Evolutionary conservation across 2,329 filamentous ascomycete genomes (phyloP).

Genomic region (Didymella glomerata): DNA sequence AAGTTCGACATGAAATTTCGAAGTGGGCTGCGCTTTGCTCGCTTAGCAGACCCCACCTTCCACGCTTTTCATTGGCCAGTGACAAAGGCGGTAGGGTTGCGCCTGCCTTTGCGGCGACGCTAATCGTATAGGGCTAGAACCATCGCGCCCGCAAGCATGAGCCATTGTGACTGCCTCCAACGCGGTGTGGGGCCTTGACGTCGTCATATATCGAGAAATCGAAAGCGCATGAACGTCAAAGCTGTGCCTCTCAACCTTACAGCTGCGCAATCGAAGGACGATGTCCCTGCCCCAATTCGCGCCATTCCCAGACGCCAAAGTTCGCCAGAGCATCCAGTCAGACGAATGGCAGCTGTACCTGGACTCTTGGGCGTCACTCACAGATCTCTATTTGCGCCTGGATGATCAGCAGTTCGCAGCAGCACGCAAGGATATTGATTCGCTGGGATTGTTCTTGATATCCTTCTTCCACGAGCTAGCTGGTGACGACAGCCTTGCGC

Average conservation of each 20-base stretch:
- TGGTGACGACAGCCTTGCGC: slow-evolving; percentile 37
- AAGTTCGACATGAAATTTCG: slow-evolving; percentile 24
- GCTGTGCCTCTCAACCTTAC: background rate
- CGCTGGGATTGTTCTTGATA: slow-evolving; percentile 69
- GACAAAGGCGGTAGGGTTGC: slow-evolving; percentile 1
- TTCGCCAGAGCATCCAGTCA: slow-evolving; percentile 71
- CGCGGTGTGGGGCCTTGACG: slow-evolving; percentile 19
- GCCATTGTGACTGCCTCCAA: slow-evolving; percentile 39
- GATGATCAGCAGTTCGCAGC: slow-evolving; percentile 64
- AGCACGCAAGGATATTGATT: slow-evolving; percentile 64
- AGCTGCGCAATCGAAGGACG: slow-evolving; percentile 10
- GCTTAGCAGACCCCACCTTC: background rate
- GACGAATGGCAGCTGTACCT: slow-evolving; percentile 81
- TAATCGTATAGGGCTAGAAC: background rate
- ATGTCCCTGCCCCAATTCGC: slow-evolving; percentile 75
- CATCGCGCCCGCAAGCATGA: slow-evolving; percentile 26
- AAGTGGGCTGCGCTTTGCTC: slow-evolving; percentile 4
- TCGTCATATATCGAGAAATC: slow-evolving; percentile 21
- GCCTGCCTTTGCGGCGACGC: slow-evolving; percentile 8
- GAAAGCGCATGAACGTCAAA: slow-evolving; percentile 14
- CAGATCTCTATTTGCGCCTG: slow-evolving; percentile 70
- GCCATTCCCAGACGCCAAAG: slow-evolving; percentile 74
- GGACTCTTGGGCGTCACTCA: slow-evolving; percentile 76
- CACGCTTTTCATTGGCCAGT: background rate
- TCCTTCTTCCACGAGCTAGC: slow-evolving; percentile 69